Percentiles rank a stretch among this genome's conserved stretches.
These are phyloP conservation scores for bread wheat (Triticum aestivum) DNA, from an alignment of 176 grass and related monocot species.

Conservation along the genomic window DNA sequence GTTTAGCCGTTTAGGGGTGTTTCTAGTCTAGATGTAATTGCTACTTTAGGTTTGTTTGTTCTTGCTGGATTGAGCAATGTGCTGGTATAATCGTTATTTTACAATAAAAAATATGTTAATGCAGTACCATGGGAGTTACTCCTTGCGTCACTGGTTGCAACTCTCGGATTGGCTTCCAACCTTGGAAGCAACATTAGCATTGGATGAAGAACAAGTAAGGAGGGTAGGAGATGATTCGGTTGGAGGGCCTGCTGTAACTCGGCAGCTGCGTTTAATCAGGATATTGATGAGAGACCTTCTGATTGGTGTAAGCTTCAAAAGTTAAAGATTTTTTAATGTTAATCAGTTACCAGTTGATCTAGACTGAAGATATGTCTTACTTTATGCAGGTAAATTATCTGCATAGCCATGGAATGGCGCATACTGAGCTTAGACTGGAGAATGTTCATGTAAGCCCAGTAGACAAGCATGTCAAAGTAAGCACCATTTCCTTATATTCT, in stretches of 20 bases:
- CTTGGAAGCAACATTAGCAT: conserved; percentile 79
- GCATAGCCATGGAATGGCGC: conserved; percentile 93
- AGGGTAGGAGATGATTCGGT: conserved; percentile 83
- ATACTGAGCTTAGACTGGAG: conserved; percentile 88
- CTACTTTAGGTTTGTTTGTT: neutral
- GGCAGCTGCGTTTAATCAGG: conserved; percentile 73
- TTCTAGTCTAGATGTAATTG: neutral
- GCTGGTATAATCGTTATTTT: neutral
- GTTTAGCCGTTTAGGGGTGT: conserved; percentile 7
- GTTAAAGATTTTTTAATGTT: neutral
- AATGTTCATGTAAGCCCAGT: conserved; percentile 96
- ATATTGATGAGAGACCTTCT: conserved; percentile 99
- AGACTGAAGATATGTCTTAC: conserved; percentile 12
- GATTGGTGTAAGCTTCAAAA: conserved; percentile 75
- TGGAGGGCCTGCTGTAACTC: conserved; percentile 80
- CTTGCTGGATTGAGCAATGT: neutral
- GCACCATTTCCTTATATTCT: conserved; percentile 9
- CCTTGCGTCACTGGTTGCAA: conserved; percentile 85
- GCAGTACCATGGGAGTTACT: conserved; percentile 94
- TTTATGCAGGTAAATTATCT: conserved; percentile 87
- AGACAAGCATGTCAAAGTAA: conserved; percentile 96
- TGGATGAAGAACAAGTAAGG: conserved; percentile 82
- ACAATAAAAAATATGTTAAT: conserved; percentile 18
- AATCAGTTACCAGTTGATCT: neutral
- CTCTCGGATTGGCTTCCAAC: conserved; percentile 90